Base-by-base conservation (phyloP, 192 early-diverging fungal genomes). In the Lunasporangiospora selenospora region DNA sequence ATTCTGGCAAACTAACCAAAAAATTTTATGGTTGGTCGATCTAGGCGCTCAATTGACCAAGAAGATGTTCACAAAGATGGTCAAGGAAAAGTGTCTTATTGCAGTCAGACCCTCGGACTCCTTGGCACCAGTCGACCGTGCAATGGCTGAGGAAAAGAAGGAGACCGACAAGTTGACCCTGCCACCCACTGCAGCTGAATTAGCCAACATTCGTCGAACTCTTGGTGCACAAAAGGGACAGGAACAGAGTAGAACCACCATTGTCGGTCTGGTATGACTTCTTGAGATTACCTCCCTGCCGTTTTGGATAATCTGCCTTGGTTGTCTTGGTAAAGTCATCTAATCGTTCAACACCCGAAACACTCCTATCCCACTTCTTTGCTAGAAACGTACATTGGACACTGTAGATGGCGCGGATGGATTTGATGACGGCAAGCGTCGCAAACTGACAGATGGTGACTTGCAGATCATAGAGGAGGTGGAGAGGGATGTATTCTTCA, bases 401-500 rank as follows among this genome's bases (percentile, higher is more conserved):
- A 30, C 48, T 6, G 27, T 26, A 13, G 59, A 62, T n/a, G 12
- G 16, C 16, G 48, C 54, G 10, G 58, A 42, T 16, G 43, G n/a
- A 11, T 37, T 53, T 1, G 65, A 44, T 36, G 70, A 67, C 3
- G 75, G 47, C 38, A 50, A 47, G n/a, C 57, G 34, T 31, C 50
- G 41, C 29, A 27, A 53, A 46, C 39, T 48, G 46, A 40, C 15
- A 10, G 54, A 43, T 8, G 39, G 8, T 4, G 66, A 67, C 13
- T 21, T 65, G 41, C 24, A 26, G 9, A 56, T 78, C 37, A 51
- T 67, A 8, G 62, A 78, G 24, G 78, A 77, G 41, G 73, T 84
- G 18, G 87, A 88, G 42, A 75, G 85, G 18, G 80, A 83, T 33
- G 76, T 86, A 33, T 87, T 73, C 46, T 92, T 92, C 70, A 77